Conservation (phyloP, 2,329 filamentous ascomycete species). For the Leptographium radiaticola region DNA sequence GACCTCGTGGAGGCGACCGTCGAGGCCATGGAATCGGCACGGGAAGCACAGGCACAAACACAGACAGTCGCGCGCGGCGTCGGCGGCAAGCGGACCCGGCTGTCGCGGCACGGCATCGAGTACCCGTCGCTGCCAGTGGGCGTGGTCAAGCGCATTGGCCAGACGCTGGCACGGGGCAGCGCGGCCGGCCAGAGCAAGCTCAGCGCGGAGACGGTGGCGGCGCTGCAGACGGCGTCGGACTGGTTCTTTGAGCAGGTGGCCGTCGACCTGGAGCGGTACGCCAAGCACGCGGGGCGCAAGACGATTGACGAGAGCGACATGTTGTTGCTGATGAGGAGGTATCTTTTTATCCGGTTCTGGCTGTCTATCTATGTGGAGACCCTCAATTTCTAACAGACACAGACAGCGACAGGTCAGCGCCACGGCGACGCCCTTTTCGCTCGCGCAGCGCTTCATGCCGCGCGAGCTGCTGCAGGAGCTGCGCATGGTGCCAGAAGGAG, state of each 20-base stretch:
- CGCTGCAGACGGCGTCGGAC: slow-evolving; percentile 68
- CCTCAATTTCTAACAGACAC: slow-evolving; percentile 14
- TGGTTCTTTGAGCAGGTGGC: slow-evolving; percentile 87
- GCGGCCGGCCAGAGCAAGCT: slow-evolving; percentile 56
- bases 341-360: slow-evolving; percentile 20
- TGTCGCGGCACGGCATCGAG: slow-evolving; percentile 60
- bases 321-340: slow-evolving; percentile 72
- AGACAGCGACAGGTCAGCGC: slow-evolving; percentile 67
- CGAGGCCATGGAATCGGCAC: neutral
- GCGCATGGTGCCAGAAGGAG: slow-evolving; percentile 50
- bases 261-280: slow-evolving; percentile 68
- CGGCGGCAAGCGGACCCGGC: slow-evolving; percentile 30
- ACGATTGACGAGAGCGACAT: slow-evolving; percentile 80
- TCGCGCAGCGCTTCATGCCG: slow-evolving; percentile 73
- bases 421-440: slow-evolving; percentile 64
- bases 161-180: slow-evolving; percentile 55
- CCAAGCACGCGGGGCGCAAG: slow-evolving; percentile 68
- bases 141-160: slow-evolving; percentile 62
- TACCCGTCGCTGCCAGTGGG: slow-evolving; percentile 62
- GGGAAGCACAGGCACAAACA: neutral
- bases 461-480: slow-evolving; percentile 73
- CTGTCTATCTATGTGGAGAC: too few species aligned
- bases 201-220: slow-evolving; percentile 57
- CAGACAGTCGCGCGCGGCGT: neutral
- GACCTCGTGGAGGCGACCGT: neutral